Conservation (phyloP, 352 stramenopile species). For the Albugo laibachii region DNA sequence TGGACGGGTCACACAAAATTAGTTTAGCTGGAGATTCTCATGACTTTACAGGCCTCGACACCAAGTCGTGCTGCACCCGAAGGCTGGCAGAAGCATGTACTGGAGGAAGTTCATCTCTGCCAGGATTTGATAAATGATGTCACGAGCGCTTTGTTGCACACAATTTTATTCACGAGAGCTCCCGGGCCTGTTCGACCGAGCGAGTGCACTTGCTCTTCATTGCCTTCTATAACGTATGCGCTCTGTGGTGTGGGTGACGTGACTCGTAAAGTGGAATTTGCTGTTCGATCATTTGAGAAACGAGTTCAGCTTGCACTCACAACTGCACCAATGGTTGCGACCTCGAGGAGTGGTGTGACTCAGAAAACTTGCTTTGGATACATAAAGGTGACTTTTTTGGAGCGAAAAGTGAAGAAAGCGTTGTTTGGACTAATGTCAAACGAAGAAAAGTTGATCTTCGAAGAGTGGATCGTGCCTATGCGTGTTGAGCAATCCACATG, state of each 20-base stretch:
- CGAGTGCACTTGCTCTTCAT: constrained; percentile 53
- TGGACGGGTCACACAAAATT: no score
- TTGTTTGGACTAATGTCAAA: constrained; percentile 72
- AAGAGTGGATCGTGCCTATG: constrained; percentile 64
- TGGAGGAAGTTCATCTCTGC: constrained; percentile 39
- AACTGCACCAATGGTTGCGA: neutral
- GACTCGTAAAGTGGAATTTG: constrained; percentile 52
- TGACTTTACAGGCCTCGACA: no score
- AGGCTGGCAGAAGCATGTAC: constrained; percentile 31
- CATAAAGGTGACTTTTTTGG: constrained; percentile 55
- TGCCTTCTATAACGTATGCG: constrained; percentile 57
- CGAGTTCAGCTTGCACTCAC: constrained; percentile 6
- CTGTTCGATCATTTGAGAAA: constrained; percentile 41
- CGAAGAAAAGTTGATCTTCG: constrained; percentile 69
- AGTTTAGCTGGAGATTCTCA: no score
- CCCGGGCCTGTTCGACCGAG: constrained; percentile 47
- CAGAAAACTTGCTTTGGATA: constrained; percentile 11
- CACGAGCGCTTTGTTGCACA: constrained; percentile 50
- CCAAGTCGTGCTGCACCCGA: no score
- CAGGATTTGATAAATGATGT: constrained; percentile 36
- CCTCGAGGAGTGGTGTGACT: neutral
- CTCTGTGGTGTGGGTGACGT: constrained; percentile 59
- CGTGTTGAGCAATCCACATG: constrained; percentile 11
- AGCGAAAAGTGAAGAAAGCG: constrained; percentile 63
- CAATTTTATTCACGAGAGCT: constrained; percentile 59